Percentiles rank a stretch among this genome's conserved stretches.
These are phyloP conservation scores for Citrullus colocynthis DNA, from an alignment of 306 rosid species.

Conservation along the genomic window DNA sequence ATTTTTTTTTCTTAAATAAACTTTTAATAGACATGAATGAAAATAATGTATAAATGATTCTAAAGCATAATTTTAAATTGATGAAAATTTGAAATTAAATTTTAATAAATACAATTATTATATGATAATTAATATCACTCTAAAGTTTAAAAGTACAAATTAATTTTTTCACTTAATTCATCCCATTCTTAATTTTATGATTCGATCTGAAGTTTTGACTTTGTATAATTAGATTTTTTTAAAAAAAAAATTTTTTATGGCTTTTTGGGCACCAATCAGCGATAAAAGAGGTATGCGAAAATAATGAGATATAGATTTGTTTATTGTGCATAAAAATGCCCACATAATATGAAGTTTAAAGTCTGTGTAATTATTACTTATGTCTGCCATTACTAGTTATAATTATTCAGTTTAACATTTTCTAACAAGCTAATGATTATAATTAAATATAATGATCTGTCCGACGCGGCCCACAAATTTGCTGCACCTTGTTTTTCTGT, in stretches of 20 bases:
- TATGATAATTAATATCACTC: too few relatives aligned
- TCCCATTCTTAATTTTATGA: too few relatives aligned
- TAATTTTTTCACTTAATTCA: too few relatives aligned
- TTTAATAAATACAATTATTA: too few relatives aligned
- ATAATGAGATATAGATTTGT: background rate
- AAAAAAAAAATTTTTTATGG: background rate
- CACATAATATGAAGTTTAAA: conserved; percentile 2
- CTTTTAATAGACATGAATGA: too few relatives aligned
- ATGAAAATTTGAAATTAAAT: too few relatives aligned
- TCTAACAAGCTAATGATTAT: background rate
- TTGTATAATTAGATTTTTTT: too few relatives aligned
- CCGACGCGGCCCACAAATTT: background rate
- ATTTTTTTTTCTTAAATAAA: too few relatives aligned
- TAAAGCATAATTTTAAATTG: too few relatives aligned
- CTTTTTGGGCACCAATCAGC: background rate
- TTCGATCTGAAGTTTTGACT: background rate
- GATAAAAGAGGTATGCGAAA: background rate
- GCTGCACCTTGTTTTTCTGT: background rate
- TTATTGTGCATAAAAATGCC: background rate
- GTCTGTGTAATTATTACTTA: background rate
- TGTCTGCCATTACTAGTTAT: conserved; percentile 3
- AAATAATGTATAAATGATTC: too few relatives aligned
- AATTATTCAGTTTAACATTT: background rate
- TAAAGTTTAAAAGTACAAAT: too few relatives aligned
- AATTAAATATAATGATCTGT: background rate